Conservation (phyloP, 495 filamentous ascomycete genomes). For the Penicillium goetzii region DNA sequence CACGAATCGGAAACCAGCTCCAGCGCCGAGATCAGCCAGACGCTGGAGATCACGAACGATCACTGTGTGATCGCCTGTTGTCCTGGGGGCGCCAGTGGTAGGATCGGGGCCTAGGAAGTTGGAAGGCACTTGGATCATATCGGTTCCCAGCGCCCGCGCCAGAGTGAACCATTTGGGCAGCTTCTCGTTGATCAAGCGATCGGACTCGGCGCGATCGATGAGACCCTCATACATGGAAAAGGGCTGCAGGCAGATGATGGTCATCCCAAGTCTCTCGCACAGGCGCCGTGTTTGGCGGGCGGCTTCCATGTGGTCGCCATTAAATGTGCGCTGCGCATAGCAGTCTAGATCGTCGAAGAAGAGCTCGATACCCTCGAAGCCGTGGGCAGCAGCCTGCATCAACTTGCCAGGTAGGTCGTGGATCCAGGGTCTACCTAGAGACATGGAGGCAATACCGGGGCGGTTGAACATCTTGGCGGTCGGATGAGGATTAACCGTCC, state of each 20-base stretch:
- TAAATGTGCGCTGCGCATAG: conserved; percentile 59
- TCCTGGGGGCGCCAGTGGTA: conserved; percentile 32
- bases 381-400: conserved; percentile 63
- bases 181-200: conserved; percentile 58
- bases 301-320: conserved; percentile 57
- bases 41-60: conserved; percentile 68
- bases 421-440: conserved; percentile 67
- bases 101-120: conserved; percentile 65
- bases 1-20: conserved; percentile 62
- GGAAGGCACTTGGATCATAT: conserved; percentile 74
- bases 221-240: conserved; percentile 82
- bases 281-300: conserved; percentile 57
- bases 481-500: conserved; percentile 2
- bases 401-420: conserved; percentile 70
- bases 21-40: conserved; percentile 67
- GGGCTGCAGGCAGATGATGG: conserved; percentile 74
- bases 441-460: conserved; percentile 70
- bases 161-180: conserved; percentile 71
- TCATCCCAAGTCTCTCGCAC: conserved; percentile 60
- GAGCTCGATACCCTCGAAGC: conserved; percentile 73
- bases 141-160: conserved; percentile 63
- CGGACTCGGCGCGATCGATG: conserved; percentile 62
- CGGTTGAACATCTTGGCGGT: conserved; percentile 41
- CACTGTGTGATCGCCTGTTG: conserved; percentile 58
- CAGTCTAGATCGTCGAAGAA: conserved; percentile 80